These are phyloP conservation scores for Diutina mesorugosa DNA, from an alignment of 1,139 yeast genomes.

Conservation along the genomic window DNA sequence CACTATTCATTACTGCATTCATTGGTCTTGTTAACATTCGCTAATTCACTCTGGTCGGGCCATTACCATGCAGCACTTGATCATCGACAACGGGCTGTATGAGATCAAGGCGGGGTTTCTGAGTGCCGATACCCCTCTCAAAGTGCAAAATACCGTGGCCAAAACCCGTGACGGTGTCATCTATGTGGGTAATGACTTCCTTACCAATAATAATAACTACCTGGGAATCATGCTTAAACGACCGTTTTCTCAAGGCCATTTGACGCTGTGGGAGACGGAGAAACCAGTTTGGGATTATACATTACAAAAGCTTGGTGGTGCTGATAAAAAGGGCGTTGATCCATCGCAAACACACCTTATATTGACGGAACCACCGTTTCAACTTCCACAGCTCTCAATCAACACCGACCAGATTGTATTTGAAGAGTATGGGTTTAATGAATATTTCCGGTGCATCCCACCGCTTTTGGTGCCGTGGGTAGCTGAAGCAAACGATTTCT, in stretches of 20 bases:
- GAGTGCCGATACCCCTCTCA: slow-evolving; percentile 26
- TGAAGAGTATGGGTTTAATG: slow-evolving; percentile 80
- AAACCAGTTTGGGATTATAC: slow-evolving; percentile 90
- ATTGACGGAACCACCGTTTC: slow-evolving; percentile 70
- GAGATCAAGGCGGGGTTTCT: slow-evolving; percentile 65
- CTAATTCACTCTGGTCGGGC: neutral
- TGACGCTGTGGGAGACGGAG: slow-evolving; percentile 86
- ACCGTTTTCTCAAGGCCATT: slow-evolving; percentile 81
- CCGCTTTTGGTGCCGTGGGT: slow-evolving; percentile 65
- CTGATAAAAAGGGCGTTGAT: slow-evolving; percentile 20
- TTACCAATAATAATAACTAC: slow-evolving; percentile 52
- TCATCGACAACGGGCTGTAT: slow-evolving; percentile 84
- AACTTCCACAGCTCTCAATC: slow-evolving; percentile 70
- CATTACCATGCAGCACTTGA: slow-evolving; percentile 10
- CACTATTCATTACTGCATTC: too few relatives aligned
- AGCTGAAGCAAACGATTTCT: slow-evolving; percentile 27
- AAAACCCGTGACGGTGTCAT: slow-evolving; percentile 66
- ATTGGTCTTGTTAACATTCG: neutral
- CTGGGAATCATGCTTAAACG: slow-evolving; percentile 67
- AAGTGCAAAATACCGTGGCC: slow-evolving; percentile 57
- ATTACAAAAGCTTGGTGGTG: slow-evolving; percentile 19
- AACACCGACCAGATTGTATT: slow-evolving; percentile 87
- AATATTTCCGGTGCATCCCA: slow-evolving; percentile 48
- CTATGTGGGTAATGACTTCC: slow-evolving; percentile 59
- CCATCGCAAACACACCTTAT: slow-evolving; percentile 38